These are phyloP conservation scores for Iris macrosiphon DNA, from an alignment of 106 monocot species.

Conservation along the genomic window DNA sequence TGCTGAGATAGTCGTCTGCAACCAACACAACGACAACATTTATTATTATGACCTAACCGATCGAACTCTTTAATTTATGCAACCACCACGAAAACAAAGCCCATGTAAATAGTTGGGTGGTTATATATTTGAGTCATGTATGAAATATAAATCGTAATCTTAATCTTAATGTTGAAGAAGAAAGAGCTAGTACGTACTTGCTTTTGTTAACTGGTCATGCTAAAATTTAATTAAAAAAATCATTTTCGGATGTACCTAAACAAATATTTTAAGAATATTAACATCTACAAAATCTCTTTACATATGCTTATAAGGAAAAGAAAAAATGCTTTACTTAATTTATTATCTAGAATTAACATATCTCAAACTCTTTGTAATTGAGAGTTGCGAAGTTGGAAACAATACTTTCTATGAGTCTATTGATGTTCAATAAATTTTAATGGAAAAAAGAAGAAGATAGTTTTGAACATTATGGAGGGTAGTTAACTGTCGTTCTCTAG, in stretches of 20 bases:
- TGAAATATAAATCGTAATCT: not conserved
- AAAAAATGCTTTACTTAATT: no score
- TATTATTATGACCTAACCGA: not conserved
- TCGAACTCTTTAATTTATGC: not conserved
- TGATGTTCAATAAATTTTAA: not conserved
- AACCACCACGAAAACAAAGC: not conserved
- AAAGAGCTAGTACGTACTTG: not conserved
- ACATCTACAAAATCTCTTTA: no score
- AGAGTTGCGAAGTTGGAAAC: not conserved
- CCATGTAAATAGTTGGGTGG: not conserved
- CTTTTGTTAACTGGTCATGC: no score
- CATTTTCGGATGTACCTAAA: no score
- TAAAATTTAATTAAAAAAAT: no score
- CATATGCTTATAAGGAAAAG: no score
- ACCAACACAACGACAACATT: not conserved
- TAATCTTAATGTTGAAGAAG: not conserved
- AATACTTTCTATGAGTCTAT: not conserved
- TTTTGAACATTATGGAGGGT: no score
- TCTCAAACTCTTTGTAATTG: no score
- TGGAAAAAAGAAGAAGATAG: no score
- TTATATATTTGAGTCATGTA: not conserved
- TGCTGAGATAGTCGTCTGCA: constrained; percentile 49
- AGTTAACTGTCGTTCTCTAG: not conserved
- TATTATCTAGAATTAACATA: no score
- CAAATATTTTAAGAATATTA: no score